phyloP scores from a whole-genome alignment of 1,139 yeast genomes.

The Yamadazyma friedrichii region DNA sequence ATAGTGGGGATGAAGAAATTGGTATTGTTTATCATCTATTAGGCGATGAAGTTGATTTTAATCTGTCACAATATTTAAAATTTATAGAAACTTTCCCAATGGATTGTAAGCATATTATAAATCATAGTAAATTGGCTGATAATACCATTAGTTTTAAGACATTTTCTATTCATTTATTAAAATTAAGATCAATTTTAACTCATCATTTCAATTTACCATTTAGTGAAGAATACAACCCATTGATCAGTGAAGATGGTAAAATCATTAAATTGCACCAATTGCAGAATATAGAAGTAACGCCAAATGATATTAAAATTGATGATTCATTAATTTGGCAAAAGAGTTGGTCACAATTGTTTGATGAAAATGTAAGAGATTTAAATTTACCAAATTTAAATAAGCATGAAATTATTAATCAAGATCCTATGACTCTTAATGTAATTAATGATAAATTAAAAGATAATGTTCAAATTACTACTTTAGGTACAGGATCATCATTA shows the following conservation, averaged over 20 bases:
- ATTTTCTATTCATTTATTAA: conserved; percentile 53
- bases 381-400: conserved; percentile 16
- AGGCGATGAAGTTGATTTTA: conserved; percentile 60
- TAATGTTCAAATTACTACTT: conserved; percentile 68
- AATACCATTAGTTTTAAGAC: conserved; percentile 59
- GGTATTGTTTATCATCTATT: conserved; percentile 73
- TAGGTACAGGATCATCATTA: conserved; percentile 94
- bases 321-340: conserved; percentile 19
- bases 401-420: conserved; percentile 17
- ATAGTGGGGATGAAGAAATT: conserved; percentile 35
- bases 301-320: conserved; percentile 21
- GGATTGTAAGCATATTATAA: conserved; percentile 59
- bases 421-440: conserved; percentile 21
- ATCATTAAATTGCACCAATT: conserved; percentile 27
- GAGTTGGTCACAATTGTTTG: conserved; percentile 45
- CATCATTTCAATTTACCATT: conserved; percentile 53
- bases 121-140: conserved; percentile 65
- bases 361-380: conserved; percentile 38
- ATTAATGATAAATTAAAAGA: conserved; percentile 30
- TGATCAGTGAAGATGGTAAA: conserved; percentile 16
- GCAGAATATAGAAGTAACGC: conserved; percentile 30
- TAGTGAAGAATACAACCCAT: conserved; percentile 19
- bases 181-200: conserved; percentile 55
- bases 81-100: conserved; percentile 50
- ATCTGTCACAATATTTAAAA: conserved; percentile 39